Base-by-base conservation (phyloP, 768 basidiomycete species). In the Psilocybe cubensis region DNA sequence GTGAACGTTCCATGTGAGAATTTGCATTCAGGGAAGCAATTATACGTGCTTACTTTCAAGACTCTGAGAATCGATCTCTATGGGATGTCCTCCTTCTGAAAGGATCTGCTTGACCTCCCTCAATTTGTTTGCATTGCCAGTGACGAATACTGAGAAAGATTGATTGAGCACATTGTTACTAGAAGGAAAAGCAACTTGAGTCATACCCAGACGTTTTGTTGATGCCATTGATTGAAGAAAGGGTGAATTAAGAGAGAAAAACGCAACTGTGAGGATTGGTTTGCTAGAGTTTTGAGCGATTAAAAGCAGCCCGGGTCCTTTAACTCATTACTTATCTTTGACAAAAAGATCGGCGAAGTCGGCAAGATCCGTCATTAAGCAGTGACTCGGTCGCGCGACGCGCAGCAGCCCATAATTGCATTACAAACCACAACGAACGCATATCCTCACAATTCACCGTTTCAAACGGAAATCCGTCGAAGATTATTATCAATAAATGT, bases 71-170 rank as follows among this genome's bases (percentile, higher is more conserved):
- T 88, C 86, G 47, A 98, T 83, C 52, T 88, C 83, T 62, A 98
- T 83, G 8, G 88, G 83, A n/a, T 79, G 71, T 14, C 74, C 67
- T 4, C 85, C 85, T 12, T 83, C 75, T 0, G 81, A 82, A 17
- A 98, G 80, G 68, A 98, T 98, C 28, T 84, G 83, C 65, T 85
- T 84, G 58, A 96, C 94, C 75, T 98, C 96, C 57, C 79, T 82
- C 24, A 98, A 79, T 72, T 98, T 98, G 78, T 95, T 94, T 18
- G 87, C 83, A 69, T 98, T 98, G 24, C 95, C 93, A 0, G 96
- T 98, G 17, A 98, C 94, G 70, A 98, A 97, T 23, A 90, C 95
- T 96, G 20, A 14, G 14, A 17, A 38, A n/a, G n/a, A n/a, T n/a
- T n/a, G n/a, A n/a, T n/a, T n/a, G n/a, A n/a, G n/a, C n/a, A n/a